Base-by-base conservation (phyloP, 2,329 filamentous ascomycete species). In the Scolecobasidium constrictum region DNA sequence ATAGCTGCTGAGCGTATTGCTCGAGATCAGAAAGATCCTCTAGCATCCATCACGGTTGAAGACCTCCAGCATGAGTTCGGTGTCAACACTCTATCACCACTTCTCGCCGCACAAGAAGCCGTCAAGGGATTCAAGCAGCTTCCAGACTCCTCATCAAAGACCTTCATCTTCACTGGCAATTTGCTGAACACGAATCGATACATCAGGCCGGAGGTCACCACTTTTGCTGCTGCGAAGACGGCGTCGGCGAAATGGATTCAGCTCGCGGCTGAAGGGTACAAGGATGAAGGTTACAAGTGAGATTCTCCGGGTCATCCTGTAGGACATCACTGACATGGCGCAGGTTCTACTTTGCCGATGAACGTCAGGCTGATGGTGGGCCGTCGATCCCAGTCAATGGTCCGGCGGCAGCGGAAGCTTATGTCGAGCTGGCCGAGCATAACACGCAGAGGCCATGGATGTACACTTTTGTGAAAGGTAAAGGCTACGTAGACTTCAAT, bases 321-420 rank as follows among this genome's bases (percentile, higher is more conserved):
- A 11, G 12, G 13, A 7, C 6, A 22, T 12, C 28, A n/a, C n/a
- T n/a, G n/a, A n/a, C n/a, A n/a, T n/a, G n/a, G n/a, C n/a, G 3
- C 21, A 45, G 43, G 13, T 43, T 45, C 43, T 45, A 45, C 21
- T 45, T 43, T 38, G 38, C 20, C 13, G 43, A 45, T 34, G 38
- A 45, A 17, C 39, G 39, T 21, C 18, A 22, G 13, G 13, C 23
- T 1, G 39, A 45, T 31, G 43, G 43, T 17, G 43, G 26, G 3
- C 21, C 26, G 13, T 13, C 21, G 21, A 21, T 15, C 13, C 20
- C 42, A 28, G 22, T 40, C 11, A 26, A 21, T 23, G 42, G 36
- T 4, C 17, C 18, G 5, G 42, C 42, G 3, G 36, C 35, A 3
- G 42, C 36, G 4, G 37, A 40, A 36, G 19, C n/a, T 4, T 44